phyloP scores from a whole-genome alignment of 805 yeast genomes.

The Candida rishiriensis region DNA sequence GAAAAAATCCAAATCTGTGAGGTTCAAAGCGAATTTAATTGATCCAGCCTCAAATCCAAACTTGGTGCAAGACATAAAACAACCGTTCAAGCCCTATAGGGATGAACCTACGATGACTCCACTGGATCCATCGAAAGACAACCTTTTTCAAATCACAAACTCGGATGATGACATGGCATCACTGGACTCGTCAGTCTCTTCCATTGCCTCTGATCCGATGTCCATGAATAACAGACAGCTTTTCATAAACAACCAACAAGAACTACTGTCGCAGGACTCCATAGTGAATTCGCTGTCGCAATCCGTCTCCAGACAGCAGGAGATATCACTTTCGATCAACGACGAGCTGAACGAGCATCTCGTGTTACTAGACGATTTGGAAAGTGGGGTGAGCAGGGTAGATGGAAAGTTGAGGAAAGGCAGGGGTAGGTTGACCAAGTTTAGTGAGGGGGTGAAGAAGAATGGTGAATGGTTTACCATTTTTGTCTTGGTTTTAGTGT shows the following conservation, averaged over 20 bases:
- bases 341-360: conserved; percentile 46
- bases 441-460: conserved; percentile 38
- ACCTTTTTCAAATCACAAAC: conserved; percentile 6
- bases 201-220: conserved; percentile 7
- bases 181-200: conserved; percentile 1
- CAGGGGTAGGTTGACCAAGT: conserved; percentile 33
- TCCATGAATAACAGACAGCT: conserved; percentile 27
- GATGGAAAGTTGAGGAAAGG: conserved; percentile 40
- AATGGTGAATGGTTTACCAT: conserved; percentile 50
- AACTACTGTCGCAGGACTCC: conserved; percentile 41
- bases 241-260: conserved; percentile 40
- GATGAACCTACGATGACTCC: conserved; percentile 8
- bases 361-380: conserved; percentile 46
- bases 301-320: conserved; percentile 41
- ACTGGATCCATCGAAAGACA: conserved; percentile 2
- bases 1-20: conserved; percentile 21
- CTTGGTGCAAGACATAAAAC: background rate
- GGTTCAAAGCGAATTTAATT: conserved; percentile 20
- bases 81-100: conserved; percentile 4
- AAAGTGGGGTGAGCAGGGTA: conserved; percentile 39
- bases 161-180: background rate
- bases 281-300: conserved; percentile 36
- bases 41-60: conserved; percentile 11
- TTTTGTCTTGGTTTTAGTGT: conserved; percentile 36
- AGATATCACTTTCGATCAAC: conserved; percentile 42